Conservation (phyloP, 352 stramenopile species). For the Phytophthora uliginosa region DNA sequence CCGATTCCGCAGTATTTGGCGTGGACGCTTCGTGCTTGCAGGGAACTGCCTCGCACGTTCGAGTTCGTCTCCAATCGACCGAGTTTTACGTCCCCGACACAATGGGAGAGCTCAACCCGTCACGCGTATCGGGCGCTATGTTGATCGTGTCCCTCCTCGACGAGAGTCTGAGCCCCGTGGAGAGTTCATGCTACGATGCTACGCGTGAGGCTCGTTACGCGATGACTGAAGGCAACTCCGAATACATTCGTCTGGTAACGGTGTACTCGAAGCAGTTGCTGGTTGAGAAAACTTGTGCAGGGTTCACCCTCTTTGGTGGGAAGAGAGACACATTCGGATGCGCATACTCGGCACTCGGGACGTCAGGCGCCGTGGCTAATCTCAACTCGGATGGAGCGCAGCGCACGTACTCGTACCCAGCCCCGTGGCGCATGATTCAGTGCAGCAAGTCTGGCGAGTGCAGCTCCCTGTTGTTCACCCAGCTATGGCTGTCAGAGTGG, state of each 20-base stretch:
- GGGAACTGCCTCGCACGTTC: slow-evolving; percentile 30
- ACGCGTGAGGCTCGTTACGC: slow-evolving; percentile 21
- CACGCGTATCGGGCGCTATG: slow-evolving; percentile 32
- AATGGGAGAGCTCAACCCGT: slow-evolving; percentile 48
- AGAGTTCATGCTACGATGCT: slow-evolving; percentile 32
- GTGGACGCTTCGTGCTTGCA: slow-evolving; percentile 38
- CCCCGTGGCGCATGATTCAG: slow-evolving; percentile 54
- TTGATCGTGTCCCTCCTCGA: slow-evolving; percentile 41
- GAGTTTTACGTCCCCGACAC: slow-evolving; percentile 41
- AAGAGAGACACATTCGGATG: slow-evolving; percentile 39
- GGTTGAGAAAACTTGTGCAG: slow-evolving; percentile 26
- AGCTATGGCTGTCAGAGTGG: slow-evolving; percentile 50
- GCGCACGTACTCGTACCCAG: slow-evolving; percentile 39
- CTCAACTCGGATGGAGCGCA: slow-evolving; percentile 28
- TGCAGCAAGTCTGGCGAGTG: slow-evolving; percentile 47
- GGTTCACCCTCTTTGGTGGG: slow-evolving; percentile 36
- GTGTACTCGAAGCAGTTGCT: slow-evolving; percentile 39
- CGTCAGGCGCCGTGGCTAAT: slow-evolving; percentile 34
- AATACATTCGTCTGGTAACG: slow-evolving; percentile 36
- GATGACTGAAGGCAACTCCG: slow-evolving; percentile 15
- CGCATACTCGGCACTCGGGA: slow-evolving; percentile 43
- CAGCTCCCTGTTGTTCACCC: slow-evolving; percentile 50
- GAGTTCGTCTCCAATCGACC: slow-evolving; percentile 39
- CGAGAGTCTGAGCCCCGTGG: slow-evolving; percentile 17
- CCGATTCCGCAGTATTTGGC: slow-evolving; percentile 34